These are phyloP conservation scores for Pyronema omphalodes DNA, from an alignment of 495 filamentous ascomycete genomes.

Conservation along the genomic window DNA sequence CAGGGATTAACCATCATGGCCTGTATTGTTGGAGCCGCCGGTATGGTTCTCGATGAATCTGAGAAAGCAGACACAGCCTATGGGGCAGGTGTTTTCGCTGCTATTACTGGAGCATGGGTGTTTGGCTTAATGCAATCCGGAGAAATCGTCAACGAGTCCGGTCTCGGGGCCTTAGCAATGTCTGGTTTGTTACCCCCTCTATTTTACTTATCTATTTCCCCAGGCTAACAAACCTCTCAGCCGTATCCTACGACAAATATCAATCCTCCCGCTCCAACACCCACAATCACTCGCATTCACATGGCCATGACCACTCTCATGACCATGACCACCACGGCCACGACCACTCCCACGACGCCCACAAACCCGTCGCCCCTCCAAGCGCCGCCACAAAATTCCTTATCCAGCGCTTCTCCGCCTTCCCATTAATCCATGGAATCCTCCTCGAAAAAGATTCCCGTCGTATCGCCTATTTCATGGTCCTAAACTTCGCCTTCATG, in stretches of 20 bases:
- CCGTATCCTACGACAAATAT: slow-evolving; percentile 10
- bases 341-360: background rate
- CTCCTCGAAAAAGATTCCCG: slow-evolving; percentile 83
- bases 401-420: slow-evolving; percentile 40
- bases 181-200: slow-evolving; percentile 6
- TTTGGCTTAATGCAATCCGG: slow-evolving; percentile 1
- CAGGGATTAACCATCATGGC: background rate
- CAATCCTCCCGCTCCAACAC: slow-evolving; percentile 6
- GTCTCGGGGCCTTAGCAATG: slow-evolving; percentile 9
- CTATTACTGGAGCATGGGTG: slow-evolving; percentile 7
- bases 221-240: background rate
- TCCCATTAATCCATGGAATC: slow-evolving; percentile 63
- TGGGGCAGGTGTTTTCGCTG: slow-evolving; percentile 9
- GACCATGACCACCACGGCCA: slow-evolving; percentile 1
- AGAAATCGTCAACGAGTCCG: slow-evolving; percentile 7
- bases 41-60: slow-evolving; percentile 11
- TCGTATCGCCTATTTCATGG: slow-evolving; percentile 94
- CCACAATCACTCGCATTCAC: slow-evolving; percentile 23
- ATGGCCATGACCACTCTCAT: slow-evolving; percentile 25
- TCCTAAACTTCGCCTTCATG: slow-evolving; percentile 89
- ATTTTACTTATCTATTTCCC: background rate
- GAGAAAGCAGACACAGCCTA: slow-evolving; percentile 10
- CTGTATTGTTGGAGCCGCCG: slow-evolving; percentile 10
- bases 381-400: slow-evolving; percentile 21
- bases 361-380: slow-evolving; percentile 4